These are phyloP conservation scores for Pilasporangium apinafurcum DNA, from an alignment of 352 stramenopile species.

Conservation along the genomic window DNA sequence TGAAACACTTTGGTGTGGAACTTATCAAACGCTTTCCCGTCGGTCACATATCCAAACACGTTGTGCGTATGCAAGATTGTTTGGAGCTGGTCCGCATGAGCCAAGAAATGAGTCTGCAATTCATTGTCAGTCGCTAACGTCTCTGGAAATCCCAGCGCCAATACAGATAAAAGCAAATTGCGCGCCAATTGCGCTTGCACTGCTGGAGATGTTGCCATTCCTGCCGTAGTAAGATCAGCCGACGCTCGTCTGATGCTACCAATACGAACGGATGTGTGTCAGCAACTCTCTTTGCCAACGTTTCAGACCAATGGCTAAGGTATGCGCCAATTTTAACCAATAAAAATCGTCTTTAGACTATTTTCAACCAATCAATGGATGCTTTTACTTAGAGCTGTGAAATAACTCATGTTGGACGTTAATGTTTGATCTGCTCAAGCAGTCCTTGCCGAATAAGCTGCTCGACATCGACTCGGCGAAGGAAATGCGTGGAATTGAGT, in stretches of 20 bases:
- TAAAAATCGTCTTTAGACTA: constrained; percentile 1
- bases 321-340: constrained; percentile 9
- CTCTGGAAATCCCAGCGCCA: constrained; percentile 64
- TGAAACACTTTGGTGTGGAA: constrained; percentile 57
- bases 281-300: constrained; percentile 10
- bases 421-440: constrained; percentile 80
- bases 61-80: constrained; percentile 51
- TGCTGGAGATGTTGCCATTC: constrained; percentile 11
- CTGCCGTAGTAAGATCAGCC: too few relatives aligned
- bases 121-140: constrained; percentile 30
- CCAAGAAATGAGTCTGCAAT: constrained; percentile 34
- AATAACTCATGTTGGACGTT: too few relatives aligned
- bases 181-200: constrained; percentile 42
- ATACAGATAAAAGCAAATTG: constrained; percentile 76
- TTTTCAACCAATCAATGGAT: constrained; percentile 1
- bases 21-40: constrained; percentile 73
- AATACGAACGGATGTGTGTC: constrained; percentile 1
- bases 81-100: constrained; percentile 42
- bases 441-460: constrained; percentile 78
- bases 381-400: too few relatives aligned
- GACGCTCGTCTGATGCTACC: too few relatives aligned
- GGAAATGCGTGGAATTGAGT: constrained; percentile 83
- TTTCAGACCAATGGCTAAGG: background rate
- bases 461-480: constrained; percentile 84
- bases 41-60: constrained; percentile 65